Conservation (phyloP, 225 moss, liverwort and hornwort genomes). For the Ulota crispa region DNA sequence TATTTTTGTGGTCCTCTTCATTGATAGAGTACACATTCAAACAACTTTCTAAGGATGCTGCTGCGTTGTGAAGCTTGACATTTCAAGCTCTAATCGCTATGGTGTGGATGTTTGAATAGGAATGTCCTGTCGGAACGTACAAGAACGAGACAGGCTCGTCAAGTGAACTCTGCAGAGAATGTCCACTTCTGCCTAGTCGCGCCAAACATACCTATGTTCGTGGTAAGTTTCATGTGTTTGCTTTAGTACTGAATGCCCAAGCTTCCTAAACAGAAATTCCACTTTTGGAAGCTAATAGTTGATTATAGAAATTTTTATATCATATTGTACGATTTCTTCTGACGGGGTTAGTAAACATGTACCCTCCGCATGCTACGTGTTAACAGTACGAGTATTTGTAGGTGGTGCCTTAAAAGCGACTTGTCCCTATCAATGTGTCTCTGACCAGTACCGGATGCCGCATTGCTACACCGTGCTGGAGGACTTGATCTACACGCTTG, state of each 20-base stretch:
- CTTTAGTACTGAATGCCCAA: background rate
- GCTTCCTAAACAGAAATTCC: background rate
- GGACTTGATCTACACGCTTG: slow-evolving; percentile 77
- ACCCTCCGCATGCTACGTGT: background rate
- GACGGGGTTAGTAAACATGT: background rate
- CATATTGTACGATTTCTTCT: background rate
- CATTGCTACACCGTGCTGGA: slow-evolving; percentile 88
- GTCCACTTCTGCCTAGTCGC: slow-evolving; percentile 62
- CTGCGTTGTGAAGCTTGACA: background rate
- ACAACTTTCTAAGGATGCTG: background rate
- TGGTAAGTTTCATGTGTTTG: slow-evolving; percentile 42
- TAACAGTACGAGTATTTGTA: slow-evolving; percentile 34
- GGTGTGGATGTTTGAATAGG: slow-evolving; percentile 40
- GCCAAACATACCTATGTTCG: slow-evolving; percentile 77
- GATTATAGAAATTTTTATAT: background rate
- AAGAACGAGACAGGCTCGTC: slow-evolving; percentile 84
- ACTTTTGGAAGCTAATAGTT: background rate
- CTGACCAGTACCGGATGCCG: slow-evolving; percentile 83
- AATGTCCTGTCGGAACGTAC: slow-evolving; percentile 89
- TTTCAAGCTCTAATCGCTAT: slow-evolving; percentile 2
- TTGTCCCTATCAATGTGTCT: slow-evolving; percentile 75
- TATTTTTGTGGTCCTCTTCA: background rate
- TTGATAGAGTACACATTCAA: background rate
- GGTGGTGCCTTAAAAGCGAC: slow-evolving; percentile 65
- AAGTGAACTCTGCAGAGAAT: slow-evolving; percentile 60